Evolutionary conservation across 306 rosid species (phyloP), one percentile per base, ranked within the genome.

Genomic region (Quercus variabilis): DNA sequence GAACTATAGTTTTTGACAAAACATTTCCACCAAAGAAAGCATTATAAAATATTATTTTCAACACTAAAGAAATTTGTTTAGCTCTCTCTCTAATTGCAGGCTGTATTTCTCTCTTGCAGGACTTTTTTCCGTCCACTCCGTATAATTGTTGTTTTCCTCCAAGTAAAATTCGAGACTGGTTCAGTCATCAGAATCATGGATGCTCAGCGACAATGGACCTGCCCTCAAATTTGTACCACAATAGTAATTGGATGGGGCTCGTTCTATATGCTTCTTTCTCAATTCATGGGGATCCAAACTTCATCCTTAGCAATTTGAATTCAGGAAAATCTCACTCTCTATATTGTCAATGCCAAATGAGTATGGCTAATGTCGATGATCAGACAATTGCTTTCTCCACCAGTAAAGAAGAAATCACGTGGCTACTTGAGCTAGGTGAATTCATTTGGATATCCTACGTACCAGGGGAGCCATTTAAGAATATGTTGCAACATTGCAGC

Each of bases 231-330:
- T 31, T 65, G 38, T 18, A 30, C 1, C 0, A 0, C 19, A 0
- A 31, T 31, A 5, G 3, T 31, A 65, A 31, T 3, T 65, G 71
- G 14, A 6, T 3, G 49, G 71, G 71, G 8, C 14, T 65, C 0
- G 7, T 10, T 15, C 49, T 65, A 3, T 31, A 31, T 65, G 49
- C 25, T 18, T 31, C 23, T 31, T 31, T 31, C 33, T 65, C 71
- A 7, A 30, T 30, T 0, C 5, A 0, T 0, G 46, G 25, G 49
- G 23, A 17, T 64, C 0, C 1, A 6, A 11, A 1, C 8, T 1
- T 20, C 71, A 15, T 7, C 23, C 1, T 17, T 64, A 0, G 7
- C 11, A 17, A 7, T 21, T 1, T 4, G 35, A 0, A 0, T 4
- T 60, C 33, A 1, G 19, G 5, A 11, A 12, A 3, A 9, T 2